Percentiles rank a stretch among this genome's conserved stretches.
Evolutionary conservation across 2,329 filamentous ascomycete genomes (phyloP).

Genomic region (Alternaria burnsii): DNA sequence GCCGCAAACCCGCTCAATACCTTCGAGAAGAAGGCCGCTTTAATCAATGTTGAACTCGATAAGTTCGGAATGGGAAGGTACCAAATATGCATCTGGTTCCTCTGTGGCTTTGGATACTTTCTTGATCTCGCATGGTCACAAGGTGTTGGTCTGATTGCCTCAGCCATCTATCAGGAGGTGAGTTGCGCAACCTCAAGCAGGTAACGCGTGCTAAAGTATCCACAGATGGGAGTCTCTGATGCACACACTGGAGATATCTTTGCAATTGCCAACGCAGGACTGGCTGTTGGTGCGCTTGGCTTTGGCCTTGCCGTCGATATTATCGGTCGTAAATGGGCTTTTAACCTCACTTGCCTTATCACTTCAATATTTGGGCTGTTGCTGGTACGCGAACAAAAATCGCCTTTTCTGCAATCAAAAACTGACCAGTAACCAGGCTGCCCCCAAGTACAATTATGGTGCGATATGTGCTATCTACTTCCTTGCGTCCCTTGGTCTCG

Average conservation of each 20-base stretch:
- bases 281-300: conserved; percentile 38
- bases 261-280: conserved; percentile 39
- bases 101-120: conserved; percentile 44
- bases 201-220: not conserved
- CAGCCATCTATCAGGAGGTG: conserved; percentile 43
- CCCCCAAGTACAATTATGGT: conserved; percentile 41
- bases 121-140: conserved; percentile 44
- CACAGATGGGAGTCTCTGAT: conserved; percentile 25
- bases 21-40: conserved; percentile 44
- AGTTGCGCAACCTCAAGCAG: not conserved
- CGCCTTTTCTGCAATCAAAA: not conserved
- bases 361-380: conserved; percentile 38
- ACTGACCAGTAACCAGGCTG: conserved; percentile 27
- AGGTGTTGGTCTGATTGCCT: conserved; percentile 37
- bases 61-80: conserved; percentile 42
- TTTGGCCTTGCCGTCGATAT: conserved; percentile 40
- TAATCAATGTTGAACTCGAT: conserved; percentile 42
- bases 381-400: conserved; percentile 17
- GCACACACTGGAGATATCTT: conserved; percentile 36
- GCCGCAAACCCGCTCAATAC: conserved; percentile 37
- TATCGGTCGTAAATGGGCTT: conserved; percentile 41
- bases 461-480: conserved; percentile 43
- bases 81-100: conserved; percentile 45
- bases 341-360: conserved; percentile 40
- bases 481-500: conserved; percentile 36